phyloP scores from a whole-genome alignment of 768 basidiomycete species.

The Chalciporus chontae region DNA sequence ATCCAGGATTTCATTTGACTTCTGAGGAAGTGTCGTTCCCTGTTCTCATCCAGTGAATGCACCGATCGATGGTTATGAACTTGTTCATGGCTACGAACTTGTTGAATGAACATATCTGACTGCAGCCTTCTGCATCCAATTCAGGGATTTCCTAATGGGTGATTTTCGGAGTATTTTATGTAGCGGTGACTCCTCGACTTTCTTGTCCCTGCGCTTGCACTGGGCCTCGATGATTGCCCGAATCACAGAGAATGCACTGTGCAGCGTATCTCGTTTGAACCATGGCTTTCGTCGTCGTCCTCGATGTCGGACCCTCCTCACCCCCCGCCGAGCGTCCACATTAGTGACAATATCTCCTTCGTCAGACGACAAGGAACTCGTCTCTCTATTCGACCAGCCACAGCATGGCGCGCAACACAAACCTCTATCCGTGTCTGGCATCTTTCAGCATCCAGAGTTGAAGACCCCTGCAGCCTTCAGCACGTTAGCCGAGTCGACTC shows the following conservation, averaged over 20 bases:
- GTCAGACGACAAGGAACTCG: conserved; percentile 60
- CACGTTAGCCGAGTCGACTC: conserved; percentile 72
- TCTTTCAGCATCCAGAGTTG: conserved; percentile 80
- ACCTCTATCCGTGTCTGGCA: conserved; percentile 60
- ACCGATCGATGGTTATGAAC: too few relatives aligned
- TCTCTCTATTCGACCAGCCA: conserved; percentile 71
- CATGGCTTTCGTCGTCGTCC: conserved; percentile 46
- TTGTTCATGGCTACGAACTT: too few relatives aligned
- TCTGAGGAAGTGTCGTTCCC: too few relatives aligned
- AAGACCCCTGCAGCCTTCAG: conserved; percentile 66
- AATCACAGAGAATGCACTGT: conserved; percentile 39
- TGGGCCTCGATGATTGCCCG: conserved; percentile 33
- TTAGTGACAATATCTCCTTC: conserved; percentile 54
- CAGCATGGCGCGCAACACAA: conserved; percentile 34
- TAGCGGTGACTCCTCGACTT: neutral
- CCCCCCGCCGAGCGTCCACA: conserved; percentile 35
- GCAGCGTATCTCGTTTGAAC: conserved; percentile 30
- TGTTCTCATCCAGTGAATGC: too few relatives aligned
- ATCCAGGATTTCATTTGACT: conserved; percentile 2
- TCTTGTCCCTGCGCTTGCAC: neutral
- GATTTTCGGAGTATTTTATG: too few relatives aligned
- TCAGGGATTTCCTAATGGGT: too few relatives aligned
- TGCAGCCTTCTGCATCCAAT: too few relatives aligned
- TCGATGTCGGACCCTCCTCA: conserved; percentile 26
- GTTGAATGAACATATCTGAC: too few relatives aligned